Evolutionary conservation across 2,329 filamentous ascomycete species (phyloP).

Genomic region (Bipolaris cookei): DNA sequence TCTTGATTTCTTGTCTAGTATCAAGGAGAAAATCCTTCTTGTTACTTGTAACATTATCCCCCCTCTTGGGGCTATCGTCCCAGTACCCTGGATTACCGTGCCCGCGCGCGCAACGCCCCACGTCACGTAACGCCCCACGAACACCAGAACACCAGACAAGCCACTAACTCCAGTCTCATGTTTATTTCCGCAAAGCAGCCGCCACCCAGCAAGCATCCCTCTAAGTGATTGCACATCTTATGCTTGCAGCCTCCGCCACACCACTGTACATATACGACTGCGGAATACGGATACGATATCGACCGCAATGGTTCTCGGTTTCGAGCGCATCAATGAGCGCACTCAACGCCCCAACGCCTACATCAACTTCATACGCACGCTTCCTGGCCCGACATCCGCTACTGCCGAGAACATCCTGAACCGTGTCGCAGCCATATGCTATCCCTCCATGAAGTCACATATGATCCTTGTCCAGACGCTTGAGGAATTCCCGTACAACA

Average conservation of each 20-base stretch:
- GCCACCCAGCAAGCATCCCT: conserved; percentile 3
- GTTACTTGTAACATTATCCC: too few species aligned
- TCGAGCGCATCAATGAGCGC: conserved; percentile 78
- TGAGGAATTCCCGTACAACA: conserved; percentile 82
- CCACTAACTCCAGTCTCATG: conserved; percentile 4
- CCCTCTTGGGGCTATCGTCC: too few species aligned
- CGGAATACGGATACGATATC: neutral
- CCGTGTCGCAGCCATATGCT: conserved; percentile 69
- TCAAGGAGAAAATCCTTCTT: too few species aligned
- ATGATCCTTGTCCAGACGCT: conserved; percentile 60
- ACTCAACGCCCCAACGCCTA: conserved; percentile 75
- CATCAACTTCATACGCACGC: conserved; percentile 85
- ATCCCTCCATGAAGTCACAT: conserved; percentile 62
- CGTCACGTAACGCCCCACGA: too few species aligned
- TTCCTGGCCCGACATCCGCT: conserved; percentile 61
- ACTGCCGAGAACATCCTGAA: conserved; percentile 46
- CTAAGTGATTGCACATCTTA: conserved; percentile 1
- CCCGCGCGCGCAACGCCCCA: too few species aligned
- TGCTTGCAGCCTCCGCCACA: neutral
- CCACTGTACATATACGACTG: neutral
- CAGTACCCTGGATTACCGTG: too few species aligned
- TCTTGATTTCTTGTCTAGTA: too few species aligned
- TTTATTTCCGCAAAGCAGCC: conserved; percentile 5
- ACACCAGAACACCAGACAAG: too few species aligned
- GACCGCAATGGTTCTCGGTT: conserved; percentile 72